These are phyloP conservation scores for Dictyostelium brefeldianum DNA, from an alignment of 78 protist species.

Conservation along the genomic window DNA sequence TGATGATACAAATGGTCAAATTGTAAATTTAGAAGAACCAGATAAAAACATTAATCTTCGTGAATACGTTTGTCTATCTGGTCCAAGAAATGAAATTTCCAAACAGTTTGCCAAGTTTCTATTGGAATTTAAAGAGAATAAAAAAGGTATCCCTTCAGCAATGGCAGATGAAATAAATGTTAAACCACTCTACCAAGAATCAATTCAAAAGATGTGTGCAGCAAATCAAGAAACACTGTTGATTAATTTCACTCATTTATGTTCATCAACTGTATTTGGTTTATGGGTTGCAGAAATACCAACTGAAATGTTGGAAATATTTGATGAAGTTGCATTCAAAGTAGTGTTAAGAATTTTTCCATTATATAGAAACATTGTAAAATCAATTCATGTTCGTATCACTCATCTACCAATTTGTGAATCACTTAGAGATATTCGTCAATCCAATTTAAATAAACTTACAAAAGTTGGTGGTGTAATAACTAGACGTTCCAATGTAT, in stretches of 20 bases:
- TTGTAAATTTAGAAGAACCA: conserved; percentile 80
- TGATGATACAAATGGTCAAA: conserved; percentile 4
- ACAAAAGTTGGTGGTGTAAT: conserved; percentile 97
- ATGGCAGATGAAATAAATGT: not conserved
- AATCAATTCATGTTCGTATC: conserved; percentile 94
- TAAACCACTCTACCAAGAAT: not conserved
- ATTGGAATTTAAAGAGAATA: not conserved
- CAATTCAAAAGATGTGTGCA: conserved; percentile 81
- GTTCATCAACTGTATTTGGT: conserved; percentile 60
- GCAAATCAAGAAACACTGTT: conserved; percentile 53
- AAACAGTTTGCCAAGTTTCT: conserved; percentile 44
- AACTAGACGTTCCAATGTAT: conserved; percentile 96
- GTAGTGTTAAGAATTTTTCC: conserved; percentile 52
- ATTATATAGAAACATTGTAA: conserved; percentile 45
- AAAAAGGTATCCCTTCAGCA: not conserved
- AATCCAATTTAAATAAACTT: conserved; percentile 92
- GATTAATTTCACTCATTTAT: conserved; percentile 81
- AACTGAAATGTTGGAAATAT: conserved; percentile 88
- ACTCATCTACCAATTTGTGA: conserved; percentile 93
- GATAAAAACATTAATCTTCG: conserved; percentile 80
- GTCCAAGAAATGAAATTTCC: conserved; percentile 67
- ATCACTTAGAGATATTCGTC: conserved; percentile 96
- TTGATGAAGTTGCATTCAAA: conserved; percentile 88
- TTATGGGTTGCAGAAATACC: conserved; percentile 96
- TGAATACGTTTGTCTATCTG: conserved; percentile 78